A percentile compares a stretch with the other conserved stretches of the same genome.
Conservation (phyloP, 2,329 filamentous ascomycete genomes). For the Fusarium pininemorale region DNA sequence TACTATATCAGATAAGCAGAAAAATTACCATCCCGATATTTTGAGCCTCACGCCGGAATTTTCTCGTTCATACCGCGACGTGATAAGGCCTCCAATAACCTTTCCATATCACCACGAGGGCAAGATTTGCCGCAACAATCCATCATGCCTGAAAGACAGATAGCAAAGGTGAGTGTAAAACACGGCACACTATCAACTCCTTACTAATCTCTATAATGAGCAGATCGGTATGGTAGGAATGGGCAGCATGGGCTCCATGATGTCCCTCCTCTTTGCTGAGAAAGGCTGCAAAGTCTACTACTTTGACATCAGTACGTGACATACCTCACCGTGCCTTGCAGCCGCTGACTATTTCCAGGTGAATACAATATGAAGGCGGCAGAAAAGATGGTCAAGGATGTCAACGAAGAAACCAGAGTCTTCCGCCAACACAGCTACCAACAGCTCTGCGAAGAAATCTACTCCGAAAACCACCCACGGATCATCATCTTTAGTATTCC, state of each 20-base stretch:
- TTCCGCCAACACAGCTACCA: not conserved
- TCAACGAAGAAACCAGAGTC: not conserved
- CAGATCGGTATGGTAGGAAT: not conserved
- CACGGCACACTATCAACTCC: accelerated
- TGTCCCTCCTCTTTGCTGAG: not conserved
- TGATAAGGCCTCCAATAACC: not conserved
- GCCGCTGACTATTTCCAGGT: not conserved
- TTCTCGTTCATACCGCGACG: not conserved
- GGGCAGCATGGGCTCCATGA: not conserved
- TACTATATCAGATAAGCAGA: not conserved
- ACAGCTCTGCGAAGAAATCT: not conserved
- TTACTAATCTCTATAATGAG: not conserved
- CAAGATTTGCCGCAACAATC: not conserved
- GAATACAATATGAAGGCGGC: not conserved
- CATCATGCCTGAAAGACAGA: not conserved
- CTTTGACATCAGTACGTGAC: not conserved
- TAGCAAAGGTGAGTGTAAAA: not conserved
- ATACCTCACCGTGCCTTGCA: accelerated
- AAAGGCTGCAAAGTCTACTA: constrained; percentile 4
- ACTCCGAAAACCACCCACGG: not conserved
- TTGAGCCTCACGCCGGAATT: not conserved
- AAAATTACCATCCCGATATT: too few species aligned
- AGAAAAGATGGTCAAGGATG: not conserved
- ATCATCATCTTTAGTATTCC: not conserved
- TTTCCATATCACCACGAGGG: not conserved